A percentile compares a stretch with the other conserved stretches of the same genome.
Evolutionary conservation across 352 stramenopile species (phyloP).

Genomic region (Globisporangium middletonii): DNA sequence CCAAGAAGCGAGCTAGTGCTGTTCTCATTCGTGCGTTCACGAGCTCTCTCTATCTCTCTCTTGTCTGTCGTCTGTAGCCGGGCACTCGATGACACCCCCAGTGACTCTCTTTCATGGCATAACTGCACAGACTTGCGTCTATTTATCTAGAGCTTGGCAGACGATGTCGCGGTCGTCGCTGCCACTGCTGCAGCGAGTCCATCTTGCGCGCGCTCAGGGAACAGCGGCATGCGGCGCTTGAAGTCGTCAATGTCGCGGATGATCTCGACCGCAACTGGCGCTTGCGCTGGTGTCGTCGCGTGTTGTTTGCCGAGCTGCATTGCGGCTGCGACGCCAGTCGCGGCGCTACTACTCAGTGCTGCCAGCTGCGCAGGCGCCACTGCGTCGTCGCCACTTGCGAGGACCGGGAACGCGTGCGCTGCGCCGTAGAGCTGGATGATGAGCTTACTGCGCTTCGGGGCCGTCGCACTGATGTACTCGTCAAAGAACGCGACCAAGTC

Average conservation of each 20-base stretch:
- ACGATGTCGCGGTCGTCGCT: neutral
- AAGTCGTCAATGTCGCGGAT: slow-evolving; percentile 52
- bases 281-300: neutral
- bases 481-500: slow-evolving; percentile 75
- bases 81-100: too few relatives aligned
- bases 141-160: neutral
- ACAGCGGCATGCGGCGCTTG: slow-evolving; percentile 62
- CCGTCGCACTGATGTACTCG: slow-evolving; percentile 23
- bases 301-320: slow-evolving; percentile 25
- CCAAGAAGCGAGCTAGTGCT: too few relatives aligned
- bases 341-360: neutral
- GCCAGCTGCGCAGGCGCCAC: neutral
- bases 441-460: slow-evolving; percentile 31
- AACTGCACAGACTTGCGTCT: too few relatives aligned
- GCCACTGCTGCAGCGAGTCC: slow-evolving; percentile 1
- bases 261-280: slow-evolving; percentile 3
- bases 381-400: slow-evolving; percentile 7
- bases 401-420: slow-evolving; percentile 34
- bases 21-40: too few relatives aligned
- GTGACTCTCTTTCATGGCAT: too few relatives aligned
- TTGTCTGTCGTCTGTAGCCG: too few relatives aligned
- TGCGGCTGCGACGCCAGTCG: slow-evolving; percentile 22
- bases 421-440: slow-evolving; percentile 50
- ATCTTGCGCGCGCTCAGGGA: slow-evolving; percentile 39
- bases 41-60: too few relatives aligned